phyloP scores from a whole-genome alignment of 2,329 filamentous ascomycete genomes.

The Colletotrichum spaethianum region DNA sequence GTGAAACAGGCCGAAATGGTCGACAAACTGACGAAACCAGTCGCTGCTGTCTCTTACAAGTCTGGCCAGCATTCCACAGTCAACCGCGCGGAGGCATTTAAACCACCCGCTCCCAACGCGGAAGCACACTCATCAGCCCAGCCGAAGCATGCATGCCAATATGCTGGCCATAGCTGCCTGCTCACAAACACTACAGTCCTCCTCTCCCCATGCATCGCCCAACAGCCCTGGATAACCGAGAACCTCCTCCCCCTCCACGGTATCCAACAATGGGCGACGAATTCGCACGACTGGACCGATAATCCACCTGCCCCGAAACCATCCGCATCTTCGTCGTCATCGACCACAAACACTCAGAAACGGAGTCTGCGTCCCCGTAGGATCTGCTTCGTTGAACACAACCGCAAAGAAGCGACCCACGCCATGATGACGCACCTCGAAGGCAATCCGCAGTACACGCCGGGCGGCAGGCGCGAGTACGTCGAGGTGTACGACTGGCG shows the following conservation, averaged over 20 bases:
- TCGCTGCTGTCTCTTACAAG: not conserved
- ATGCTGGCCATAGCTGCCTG: constrained; percentile 53
- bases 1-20: not conserved
- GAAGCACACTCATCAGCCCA: not conserved
- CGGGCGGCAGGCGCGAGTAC: constrained; percentile 51
- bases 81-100: not conserved
- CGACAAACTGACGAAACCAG: not conserved
- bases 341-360: not conserved
- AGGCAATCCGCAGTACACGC: constrained; percentile 45
- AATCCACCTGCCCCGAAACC: not conserved
- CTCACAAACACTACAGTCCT: constrained; percentile 56
- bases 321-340: not conserved
- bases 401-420: constrained; percentile 47
- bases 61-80: not conserved
- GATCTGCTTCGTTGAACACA: constrained; percentile 56
- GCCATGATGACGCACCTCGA: constrained; percentile 53
- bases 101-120: not conserved
- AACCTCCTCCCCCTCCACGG: constrained; percentile 60
- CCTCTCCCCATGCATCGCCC: constrained; percentile 58
- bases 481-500: constrained; percentile 64
- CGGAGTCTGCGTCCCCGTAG: constrained; percentile 18
- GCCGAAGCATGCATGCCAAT: constrained; percentile 28
- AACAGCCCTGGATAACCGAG: constrained; percentile 53
- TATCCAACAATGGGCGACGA: constrained; percentile 50
- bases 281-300: constrained; percentile 54